Evolutionary conservation across 768 basidiomycete genomes (phyloP), one percentile per base, ranked within the genome.

Genomic region (Polyporus arcularius): DNA sequence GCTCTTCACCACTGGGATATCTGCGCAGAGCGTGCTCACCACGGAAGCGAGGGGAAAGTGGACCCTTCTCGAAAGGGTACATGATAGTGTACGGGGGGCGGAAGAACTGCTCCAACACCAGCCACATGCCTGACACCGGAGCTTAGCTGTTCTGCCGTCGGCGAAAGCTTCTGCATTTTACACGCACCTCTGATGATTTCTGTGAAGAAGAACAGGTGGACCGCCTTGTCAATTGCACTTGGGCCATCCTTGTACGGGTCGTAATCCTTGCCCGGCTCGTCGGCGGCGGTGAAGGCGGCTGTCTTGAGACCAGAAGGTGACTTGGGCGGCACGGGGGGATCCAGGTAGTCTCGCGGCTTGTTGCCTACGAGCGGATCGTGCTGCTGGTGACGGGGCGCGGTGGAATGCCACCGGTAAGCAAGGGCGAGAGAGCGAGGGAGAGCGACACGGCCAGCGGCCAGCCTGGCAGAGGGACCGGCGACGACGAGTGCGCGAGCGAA

Each of bases 1-100:
- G 87, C 74, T 99, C 97, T 78, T 99, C 97, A 26, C 97, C 97
- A 64, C 89, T 96, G 14, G 97, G 94, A 75, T 99, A 99, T 68
- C 97, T 80, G 60, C 97, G 87, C 62, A 99, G 78, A 32, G 97
- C 97, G 75, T 99, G 97, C 75, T 99, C 97, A 49, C 97, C 97
- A 70, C 97, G 89, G 82, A 99, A 99, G 62, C 97, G 92, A 51
- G 97, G 95, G 31, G 95, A 97, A 50, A 98, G 77, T 26, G 97
- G 97, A 38, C 97, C 97, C 74, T 98, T 98, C 79, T 99, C 97
- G 67, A 94, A 97, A 4, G 95, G 96, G 73, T 94, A 94, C 89
- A 90, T 95, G 80, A 98, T 98, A 35, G 96, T 99, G 76, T 98
- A 99, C 30, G 96, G 96, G 31, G 92, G 93, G 61, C 96, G 84